Conservation (phyloP, 805 yeast species). For the Myxozyma melibiosi region DNA sequence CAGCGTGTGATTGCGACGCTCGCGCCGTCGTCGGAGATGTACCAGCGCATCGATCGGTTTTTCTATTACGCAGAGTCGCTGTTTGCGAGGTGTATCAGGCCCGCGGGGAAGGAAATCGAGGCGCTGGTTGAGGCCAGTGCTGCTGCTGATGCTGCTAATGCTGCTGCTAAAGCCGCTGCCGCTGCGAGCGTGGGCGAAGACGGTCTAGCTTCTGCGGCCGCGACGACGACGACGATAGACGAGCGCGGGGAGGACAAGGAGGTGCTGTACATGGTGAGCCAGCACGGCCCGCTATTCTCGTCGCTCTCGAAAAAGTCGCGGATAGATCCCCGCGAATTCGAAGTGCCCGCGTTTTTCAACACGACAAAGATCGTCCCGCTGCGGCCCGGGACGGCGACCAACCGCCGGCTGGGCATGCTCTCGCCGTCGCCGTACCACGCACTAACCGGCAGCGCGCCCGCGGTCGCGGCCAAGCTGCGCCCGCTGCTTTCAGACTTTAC, state of each 20-base stretch:
- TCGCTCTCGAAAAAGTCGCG: conserved; percentile 69
- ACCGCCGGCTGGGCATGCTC: conserved; percentile 23
- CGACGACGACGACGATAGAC: too few relatives aligned
- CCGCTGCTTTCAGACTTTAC: conserved; percentile 27
- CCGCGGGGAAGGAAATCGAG: not conserved
- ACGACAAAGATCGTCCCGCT: conserved; percentile 68
- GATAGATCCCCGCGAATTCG: conserved; percentile 72
- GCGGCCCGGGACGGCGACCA: conserved; percentile 21
- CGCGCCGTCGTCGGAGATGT: conserved; percentile 12
- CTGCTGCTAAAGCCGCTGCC: too few relatives aligned
- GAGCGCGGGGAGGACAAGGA: conserved; percentile 46
- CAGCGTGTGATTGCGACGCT: conserved; percentile 18
- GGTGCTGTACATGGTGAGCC: conserved; percentile 60
- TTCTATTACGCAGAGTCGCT: conserved; percentile 18
- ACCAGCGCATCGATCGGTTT: conserved; percentile 20
- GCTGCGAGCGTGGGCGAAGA: too few relatives aligned
- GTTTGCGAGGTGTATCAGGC: conserved; percentile 12
- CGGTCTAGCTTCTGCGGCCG: too few relatives aligned
- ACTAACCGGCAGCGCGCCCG: conserved; percentile 17
- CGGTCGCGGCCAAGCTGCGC: conserved; percentile 18
- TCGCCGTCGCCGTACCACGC: conserved; percentile 26
- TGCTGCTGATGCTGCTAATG: too few relatives aligned
- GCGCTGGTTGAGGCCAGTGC: too few relatives aligned
- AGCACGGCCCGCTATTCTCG: conserved; percentile 77
- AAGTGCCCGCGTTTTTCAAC: conserved; percentile 60